Evolutionary conservation across 83 land plant genomes (phyloP).

Genomic region (Picea abies): DNA sequence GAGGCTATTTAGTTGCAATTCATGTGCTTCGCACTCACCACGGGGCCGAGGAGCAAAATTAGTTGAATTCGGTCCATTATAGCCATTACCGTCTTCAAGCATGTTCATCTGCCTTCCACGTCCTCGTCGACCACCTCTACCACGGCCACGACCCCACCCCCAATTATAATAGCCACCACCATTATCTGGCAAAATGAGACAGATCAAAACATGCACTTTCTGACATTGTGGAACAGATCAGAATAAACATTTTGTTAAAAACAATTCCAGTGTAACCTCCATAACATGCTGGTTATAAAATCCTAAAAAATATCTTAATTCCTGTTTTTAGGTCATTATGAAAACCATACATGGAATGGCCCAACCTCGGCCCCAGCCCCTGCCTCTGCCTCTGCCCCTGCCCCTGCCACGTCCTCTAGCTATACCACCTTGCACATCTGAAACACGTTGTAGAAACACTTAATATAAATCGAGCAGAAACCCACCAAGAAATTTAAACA

Average conservation of each 20-base stretch:
- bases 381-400: constrained; percentile 22
- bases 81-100: constrained; percentile 2
- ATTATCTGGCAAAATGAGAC: background rate
- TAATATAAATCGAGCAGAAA: background rate
- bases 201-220: background rate
- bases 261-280: background rate
- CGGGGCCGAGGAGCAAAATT: too few relatives aligned
- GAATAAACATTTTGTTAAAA: background rate
- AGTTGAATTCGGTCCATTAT: background rate
- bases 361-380: constrained; percentile 4
- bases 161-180: background rate
- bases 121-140: constrained; percentile 1
- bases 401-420: constrained; percentile 22
- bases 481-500: background rate
- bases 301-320: background rate
- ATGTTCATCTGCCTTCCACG: background rate
- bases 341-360: background rate
- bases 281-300: background rate
- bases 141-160: constrained; percentile 10
- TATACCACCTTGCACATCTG: constrained; percentile 6
- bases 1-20: too few relatives aligned
- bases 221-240: background rate
- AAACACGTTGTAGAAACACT: background rate
- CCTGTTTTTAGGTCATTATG: background rate
- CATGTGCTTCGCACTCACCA: too few relatives aligned